Evolutionary conservation across 225 moss, liverwort and hornwort species (phyloP).

Genomic region (Polytrichum formosum): DNA sequence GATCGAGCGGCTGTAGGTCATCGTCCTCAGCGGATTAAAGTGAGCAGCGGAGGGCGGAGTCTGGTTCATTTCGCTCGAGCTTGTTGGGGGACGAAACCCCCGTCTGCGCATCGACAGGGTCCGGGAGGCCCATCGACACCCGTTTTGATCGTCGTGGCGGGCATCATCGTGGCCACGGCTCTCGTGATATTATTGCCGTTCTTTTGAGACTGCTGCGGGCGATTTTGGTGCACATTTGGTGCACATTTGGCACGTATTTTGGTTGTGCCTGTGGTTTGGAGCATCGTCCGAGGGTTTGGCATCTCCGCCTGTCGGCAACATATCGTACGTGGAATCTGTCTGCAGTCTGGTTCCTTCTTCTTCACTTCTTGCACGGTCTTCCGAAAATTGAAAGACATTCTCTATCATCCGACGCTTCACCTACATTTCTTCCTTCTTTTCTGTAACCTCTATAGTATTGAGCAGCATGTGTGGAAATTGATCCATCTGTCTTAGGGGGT

Average conservation of each 20-base stretch:
- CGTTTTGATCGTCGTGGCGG: background rate
- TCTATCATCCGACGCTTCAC: no score
- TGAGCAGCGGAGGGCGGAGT: background rate
- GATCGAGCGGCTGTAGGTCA: background rate
- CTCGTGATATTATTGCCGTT: background rate
- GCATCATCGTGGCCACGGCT: background rate
- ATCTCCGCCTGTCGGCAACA: background rate
- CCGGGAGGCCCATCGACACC: background rate
- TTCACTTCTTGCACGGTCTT: background rate
- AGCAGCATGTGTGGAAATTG: no score
- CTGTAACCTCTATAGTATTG: no score
- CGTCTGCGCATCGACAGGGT: background rate
- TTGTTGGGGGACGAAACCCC: background rate
- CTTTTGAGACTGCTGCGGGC: constrained; percentile 1
- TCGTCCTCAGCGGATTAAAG: background rate
- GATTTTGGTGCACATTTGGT: constrained; percentile 20
- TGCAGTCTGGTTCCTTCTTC: background rate
- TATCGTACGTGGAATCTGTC: background rate
- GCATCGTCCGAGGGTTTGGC: background rate
- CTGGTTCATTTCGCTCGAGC: constrained; percentile 2
- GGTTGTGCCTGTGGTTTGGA: background rate
- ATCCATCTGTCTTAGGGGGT: no score
- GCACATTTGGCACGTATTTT: no score
- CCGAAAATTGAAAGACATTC: no score
- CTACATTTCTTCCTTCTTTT: no score